Evolutionary conservation across 78 protist genomes (phyloP).

Genomic region (Emiliania huxleyi): DNA sequence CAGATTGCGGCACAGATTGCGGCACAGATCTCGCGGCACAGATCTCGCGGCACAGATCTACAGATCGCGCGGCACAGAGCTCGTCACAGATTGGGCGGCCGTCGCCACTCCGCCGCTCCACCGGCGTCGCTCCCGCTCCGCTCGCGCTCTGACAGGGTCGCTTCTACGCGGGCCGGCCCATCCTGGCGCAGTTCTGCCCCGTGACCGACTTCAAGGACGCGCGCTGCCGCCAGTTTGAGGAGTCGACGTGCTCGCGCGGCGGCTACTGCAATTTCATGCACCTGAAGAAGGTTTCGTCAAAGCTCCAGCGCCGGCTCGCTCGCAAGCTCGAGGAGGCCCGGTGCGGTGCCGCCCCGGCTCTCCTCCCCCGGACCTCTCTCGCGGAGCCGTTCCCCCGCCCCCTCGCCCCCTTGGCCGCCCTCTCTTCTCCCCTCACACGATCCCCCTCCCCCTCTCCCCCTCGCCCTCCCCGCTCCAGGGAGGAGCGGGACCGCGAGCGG

Average conservation of each 20-base stretch:
- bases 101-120: too few relatives aligned
- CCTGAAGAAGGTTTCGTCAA: conserved; percentile 63
- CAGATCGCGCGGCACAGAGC: too few relatives aligned
- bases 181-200: conserved; percentile 93
- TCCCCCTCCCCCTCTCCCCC: background rate
- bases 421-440: background rate
- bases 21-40: too few relatives aligned
- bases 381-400: too few relatives aligned
- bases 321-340: conserved; percentile 31
- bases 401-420: too few relatives aligned
- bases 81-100: too few relatives aligned
- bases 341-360: conserved; percentile 24
- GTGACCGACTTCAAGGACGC: conserved; percentile 97
- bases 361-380: too few relatives aligned
- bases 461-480: background rate
- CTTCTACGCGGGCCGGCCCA: conserved; percentile 48
- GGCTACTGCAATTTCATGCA: conserved; percentile 98
- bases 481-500: background rate
- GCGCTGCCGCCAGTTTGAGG: conserved; percentile 92
- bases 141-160: conserved; percentile 9
- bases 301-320: conserved; percentile 23
- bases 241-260: conserved; percentile 87
- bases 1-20: too few relatives aligned
- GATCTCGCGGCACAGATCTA: too few relatives aligned
- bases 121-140: too few relatives aligned